These are phyloP conservation scores for Saccharomycopsis selenospora DNA, from an alignment of 805 yeast species.

Conservation along the genomic window DNA sequence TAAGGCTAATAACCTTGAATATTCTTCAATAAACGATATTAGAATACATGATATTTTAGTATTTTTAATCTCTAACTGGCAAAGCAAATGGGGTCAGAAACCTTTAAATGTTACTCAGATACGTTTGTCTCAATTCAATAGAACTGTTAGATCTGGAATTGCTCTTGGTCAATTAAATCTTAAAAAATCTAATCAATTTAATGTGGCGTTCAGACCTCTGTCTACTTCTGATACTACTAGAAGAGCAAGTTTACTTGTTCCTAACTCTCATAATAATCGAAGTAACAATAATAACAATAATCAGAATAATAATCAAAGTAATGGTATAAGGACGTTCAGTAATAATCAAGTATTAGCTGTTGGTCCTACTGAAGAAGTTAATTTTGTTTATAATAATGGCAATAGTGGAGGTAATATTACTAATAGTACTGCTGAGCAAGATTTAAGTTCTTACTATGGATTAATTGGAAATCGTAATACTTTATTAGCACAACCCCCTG, in stretches of 20 bases:
- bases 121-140: slow-evolving; percentile 13
- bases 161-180: slow-evolving; percentile 12
- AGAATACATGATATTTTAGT: slow-evolving; percentile 14
- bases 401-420: too few species aligned
- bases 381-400: neutral
- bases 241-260: slow-evolving; percentile 19
- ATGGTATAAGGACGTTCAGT: neutral
- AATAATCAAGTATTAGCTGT: neutral
- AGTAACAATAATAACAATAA: neutral
- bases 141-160: slow-evolving; percentile 14
- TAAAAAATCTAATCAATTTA: slow-evolving; percentile 3
- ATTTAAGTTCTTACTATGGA: neutral
- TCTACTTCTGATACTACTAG: slow-evolving; percentile 10
- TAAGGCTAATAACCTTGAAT: slow-evolving; percentile 14
- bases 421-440: too few species aligned
- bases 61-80: slow-evolving; percentile 19
- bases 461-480: neutral
- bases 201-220: slow-evolving; percentile 12
- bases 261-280: slow-evolving; percentile 15
- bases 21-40: slow-evolving; percentile 6
- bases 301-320: neutral
- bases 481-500: slow-evolving; percentile 2
- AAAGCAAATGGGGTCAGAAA: slow-evolving; percentile 19
- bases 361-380: neutral
- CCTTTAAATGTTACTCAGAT: slow-evolving; percentile 15